These are phyloP conservation scores for Quercus ilex DNA, from an alignment of 306 rosid genomes.

Conservation along the genomic window DNA sequence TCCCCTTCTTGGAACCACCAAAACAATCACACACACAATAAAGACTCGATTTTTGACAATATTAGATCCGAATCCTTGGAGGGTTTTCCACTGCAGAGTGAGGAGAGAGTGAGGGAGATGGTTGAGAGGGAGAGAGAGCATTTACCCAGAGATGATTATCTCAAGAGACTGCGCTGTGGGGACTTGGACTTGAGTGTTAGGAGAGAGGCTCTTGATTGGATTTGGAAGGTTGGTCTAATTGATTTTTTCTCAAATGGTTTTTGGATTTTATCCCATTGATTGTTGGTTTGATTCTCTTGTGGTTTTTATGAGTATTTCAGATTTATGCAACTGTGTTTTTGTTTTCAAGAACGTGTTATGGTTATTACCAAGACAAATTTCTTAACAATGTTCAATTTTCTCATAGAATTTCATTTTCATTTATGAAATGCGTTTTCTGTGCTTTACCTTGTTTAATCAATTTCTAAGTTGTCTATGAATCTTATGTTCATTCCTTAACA, in stretches of 20 bases:
- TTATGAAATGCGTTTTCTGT: constrained; percentile 13
- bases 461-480: constrained; percentile 11
- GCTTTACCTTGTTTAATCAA: constrained; percentile 5
- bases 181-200: constrained; percentile 65
- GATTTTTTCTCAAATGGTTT: constrained; percentile 17
- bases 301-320: neutral
- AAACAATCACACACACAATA: constrained; percentile 21
- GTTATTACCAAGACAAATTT: neutral
- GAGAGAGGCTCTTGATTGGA: constrained; percentile 72
- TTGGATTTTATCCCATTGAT: constrained; percentile 15
- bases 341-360: neutral
- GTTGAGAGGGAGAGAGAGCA: constrained; percentile 52
- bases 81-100: constrained; percentile 40
- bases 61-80: constrained; percentile 33
- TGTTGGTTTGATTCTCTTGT: neutral
- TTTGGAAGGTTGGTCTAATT: constrained; percentile 57
- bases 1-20: constrained; percentile 31
- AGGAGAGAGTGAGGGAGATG: constrained; percentile 42
- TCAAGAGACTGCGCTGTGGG: constrained; percentile 54
- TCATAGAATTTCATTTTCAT: neutral
- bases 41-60: constrained; percentile 16
- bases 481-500: neutral
- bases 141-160: constrained; percentile 63
- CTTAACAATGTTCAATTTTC: neutral
- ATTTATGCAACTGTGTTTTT: constrained; percentile 20